Evolutionary conservation across 1,284 basidiomycete genomes (phyloP).

Genomic region (Tylopilus sp.): DNA sequence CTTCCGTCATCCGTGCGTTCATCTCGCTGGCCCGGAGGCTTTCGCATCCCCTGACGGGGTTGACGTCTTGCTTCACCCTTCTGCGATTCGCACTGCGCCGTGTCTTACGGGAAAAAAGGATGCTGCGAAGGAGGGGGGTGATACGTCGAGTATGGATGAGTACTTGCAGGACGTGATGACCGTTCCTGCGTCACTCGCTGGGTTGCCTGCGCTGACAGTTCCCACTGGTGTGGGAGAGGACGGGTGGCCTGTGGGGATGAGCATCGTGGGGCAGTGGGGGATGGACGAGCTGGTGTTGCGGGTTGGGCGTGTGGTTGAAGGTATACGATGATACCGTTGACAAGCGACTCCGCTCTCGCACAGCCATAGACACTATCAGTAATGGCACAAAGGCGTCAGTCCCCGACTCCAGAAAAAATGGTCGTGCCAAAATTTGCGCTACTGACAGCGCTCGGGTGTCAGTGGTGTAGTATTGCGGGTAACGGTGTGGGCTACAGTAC

Average conservation of each 20-base stretch:
- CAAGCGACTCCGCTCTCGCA: too few relatives aligned
- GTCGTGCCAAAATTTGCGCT: too few relatives aligned
- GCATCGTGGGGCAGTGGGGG: conserved; percentile 89
- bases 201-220: conserved; percentile 77
- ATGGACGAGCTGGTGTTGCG: conserved; percentile 61
- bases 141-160: conserved; percentile 38
- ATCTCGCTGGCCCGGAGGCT: conserved; percentile 34
- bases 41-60: conserved; percentile 42
- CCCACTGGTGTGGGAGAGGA: conserved; percentile 50
- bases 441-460: not conserved
- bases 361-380: too few relatives aligned
- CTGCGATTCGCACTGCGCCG: conserved; percentile 77
- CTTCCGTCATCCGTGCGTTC: conserved; percentile 56
- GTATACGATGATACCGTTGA: conserved; percentile 9
- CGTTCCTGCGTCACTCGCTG: conserved; percentile 86
- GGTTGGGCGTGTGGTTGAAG: conserved; percentile 49
- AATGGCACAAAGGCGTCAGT: too few relatives aligned
- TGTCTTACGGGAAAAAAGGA: conserved; percentile 33
- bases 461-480: conserved; percentile 25
- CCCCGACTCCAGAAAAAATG: too few relatives aligned
- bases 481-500: conserved; percentile 26
- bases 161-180: conserved; percentile 94
- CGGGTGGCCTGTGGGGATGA: conserved; percentile 84
- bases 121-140: not conserved
- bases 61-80: conserved; percentile 82